phyloP scores from a whole-genome alignment of 805 yeast genomes.

The Metschnikowia gruessii region DNA sequence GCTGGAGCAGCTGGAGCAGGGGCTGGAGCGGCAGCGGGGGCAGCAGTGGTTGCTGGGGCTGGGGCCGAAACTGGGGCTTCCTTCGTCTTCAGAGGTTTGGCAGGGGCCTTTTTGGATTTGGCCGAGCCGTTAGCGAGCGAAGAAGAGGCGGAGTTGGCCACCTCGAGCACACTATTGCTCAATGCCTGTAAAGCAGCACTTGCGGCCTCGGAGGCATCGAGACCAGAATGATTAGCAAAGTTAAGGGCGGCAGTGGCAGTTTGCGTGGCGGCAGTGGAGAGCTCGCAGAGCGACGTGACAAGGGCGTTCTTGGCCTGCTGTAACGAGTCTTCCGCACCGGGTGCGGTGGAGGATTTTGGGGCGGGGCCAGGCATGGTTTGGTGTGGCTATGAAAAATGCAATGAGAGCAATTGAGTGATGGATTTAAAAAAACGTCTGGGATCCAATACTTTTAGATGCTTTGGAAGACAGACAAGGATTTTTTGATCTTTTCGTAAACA shows the following conservation, averaged over 20 bases:
- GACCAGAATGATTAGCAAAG: constrained; percentile 61
- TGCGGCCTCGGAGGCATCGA: constrained; percentile 37
- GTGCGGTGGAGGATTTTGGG: background rate
- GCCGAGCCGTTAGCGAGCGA: constrained; percentile 22
- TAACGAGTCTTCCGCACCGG: constrained; percentile 3
- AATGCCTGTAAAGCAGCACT: constrained; percentile 39
- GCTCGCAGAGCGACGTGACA: constrained; percentile 75
- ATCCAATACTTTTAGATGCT: too few relatives aligned
- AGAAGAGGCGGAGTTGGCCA: constrained; percentile 40
- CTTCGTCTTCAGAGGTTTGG: constrained; percentile 10
- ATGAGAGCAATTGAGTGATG: too few relatives aligned
- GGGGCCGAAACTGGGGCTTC: constrained; percentile 20
- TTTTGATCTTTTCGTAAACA: too few relatives aligned
- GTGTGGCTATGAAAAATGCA: too few relatives aligned
- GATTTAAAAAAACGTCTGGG: too few relatives aligned
- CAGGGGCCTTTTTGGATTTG: constrained; percentile 9
- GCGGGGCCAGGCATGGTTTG: too few relatives aligned
- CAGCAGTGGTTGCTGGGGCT: too few relatives aligned
- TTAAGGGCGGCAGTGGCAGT: constrained; percentile 78
- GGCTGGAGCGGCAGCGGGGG: background rate
- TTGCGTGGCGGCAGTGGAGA: constrained; percentile 82
- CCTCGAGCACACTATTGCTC: constrained; percentile 24
- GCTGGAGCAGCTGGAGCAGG: constrained; percentile 2
- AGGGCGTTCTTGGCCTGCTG: constrained; percentile 35
- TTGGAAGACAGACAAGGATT: too few relatives aligned